phyloP scores from a whole-genome alignment of 345 rosid genomes.

The Euclidium syriacum region DNA sequence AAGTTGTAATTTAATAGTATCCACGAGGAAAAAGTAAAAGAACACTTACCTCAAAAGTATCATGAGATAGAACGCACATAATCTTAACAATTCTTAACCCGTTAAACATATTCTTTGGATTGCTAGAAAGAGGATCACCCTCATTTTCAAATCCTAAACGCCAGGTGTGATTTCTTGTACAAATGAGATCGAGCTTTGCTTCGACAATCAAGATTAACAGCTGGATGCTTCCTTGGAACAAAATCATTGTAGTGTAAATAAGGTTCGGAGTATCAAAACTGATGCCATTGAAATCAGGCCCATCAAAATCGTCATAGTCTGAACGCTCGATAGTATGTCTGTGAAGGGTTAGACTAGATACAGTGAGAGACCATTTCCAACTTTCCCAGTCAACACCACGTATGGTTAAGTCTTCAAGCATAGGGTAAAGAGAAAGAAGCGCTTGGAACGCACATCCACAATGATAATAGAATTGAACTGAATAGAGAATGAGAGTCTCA shows the following conservation, averaged over 20 bases:
- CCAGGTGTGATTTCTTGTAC: not conserved
- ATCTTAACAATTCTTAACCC: conserved; percentile 1
- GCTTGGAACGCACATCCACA: conserved; percentile 19
- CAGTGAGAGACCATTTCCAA: no score
- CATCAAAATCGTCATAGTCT: no score
- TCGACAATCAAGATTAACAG: not conserved
- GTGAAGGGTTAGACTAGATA: no score
- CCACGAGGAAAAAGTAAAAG: no score
- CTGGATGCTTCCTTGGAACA: not conserved
- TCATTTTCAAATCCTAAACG: no score
- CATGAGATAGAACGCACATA: not conserved
- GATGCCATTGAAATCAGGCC: not conserved
- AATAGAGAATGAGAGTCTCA: conserved; percentile 1
- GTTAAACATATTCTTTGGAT: not conserved
- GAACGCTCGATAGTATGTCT: no score
- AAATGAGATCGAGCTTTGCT: not conserved
- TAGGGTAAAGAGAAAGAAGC: conserved; percentile 21
- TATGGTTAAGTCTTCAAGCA: not conserved
- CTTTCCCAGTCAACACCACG: no score
- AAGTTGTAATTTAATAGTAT: no score
- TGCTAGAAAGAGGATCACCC: no score
- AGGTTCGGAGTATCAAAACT: not conserved
- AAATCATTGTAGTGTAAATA: not conserved
- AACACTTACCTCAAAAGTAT: not conserved
- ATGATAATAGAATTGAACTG: not conserved